Base-by-base conservation (phyloP, 345 rosid genomes). In the Sonneratia caseolaris region DNA sequence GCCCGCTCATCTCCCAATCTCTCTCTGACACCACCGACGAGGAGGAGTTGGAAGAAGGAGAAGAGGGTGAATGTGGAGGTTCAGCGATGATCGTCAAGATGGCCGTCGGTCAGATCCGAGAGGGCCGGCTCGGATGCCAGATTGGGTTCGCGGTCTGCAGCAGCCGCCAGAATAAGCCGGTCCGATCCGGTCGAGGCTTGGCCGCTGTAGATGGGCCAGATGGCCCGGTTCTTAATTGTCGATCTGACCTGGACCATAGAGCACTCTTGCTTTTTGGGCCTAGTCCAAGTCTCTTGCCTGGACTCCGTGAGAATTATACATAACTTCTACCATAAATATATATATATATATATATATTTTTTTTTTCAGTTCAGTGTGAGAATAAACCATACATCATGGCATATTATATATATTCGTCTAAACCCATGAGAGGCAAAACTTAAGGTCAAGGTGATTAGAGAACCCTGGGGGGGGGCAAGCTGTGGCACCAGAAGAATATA, bases 1-100 rank as follows among this genome's bases (percentile, higher is more conserved):
- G 97, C 55, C 97, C 98, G 82, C 98, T 94, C 98, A 90, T 91
- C 73, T 79, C 77, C 78, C 59, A 42, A 42, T 53, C 59, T 53
- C 59, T 53, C 59, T 7, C 59, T 53, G 59, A 22, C 35, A 57
- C 64, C 64, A 56, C 1, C 27, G 22, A 19, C 22, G 22, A 21
- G 59, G 22, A 53, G 8, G 22, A 48, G 53, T 15, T 0, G 14
- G 66, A 62, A 32, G 38, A 35, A 13, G 66, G 14, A 27, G 38
- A 35, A 62, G 12, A n/a, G 64, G 32, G 1, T 5, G 64, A 57
- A 22, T 10, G 15, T 9, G 36, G 5, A 21, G 62, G n/a, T 22
- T 27, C 9, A 27, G 45, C 5, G 45, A 42, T 4, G 45, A 42
- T 42, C 45, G 45, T 42, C 45, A 2, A 42, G 24, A 3, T 32